Evolutionary conservation across 1,139 yeast species (phyloP).

Genomic region (Sugiyamaella pinicola): DNA sequence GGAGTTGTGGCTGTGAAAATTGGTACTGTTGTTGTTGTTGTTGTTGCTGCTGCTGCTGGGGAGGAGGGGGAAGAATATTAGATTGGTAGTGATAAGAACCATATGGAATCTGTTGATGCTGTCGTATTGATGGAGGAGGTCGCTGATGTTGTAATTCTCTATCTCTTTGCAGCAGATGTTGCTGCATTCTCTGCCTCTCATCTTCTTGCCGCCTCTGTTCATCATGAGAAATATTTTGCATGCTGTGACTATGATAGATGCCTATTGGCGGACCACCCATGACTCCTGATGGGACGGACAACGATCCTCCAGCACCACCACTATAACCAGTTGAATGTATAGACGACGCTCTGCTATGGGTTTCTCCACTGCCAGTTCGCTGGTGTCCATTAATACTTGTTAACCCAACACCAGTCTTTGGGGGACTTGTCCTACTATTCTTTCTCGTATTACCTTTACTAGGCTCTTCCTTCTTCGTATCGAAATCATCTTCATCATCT

Average conservation of each 20-base stretch:
- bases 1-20: conserved; percentile 1
- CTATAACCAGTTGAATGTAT: not conserved
- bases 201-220: conserved; percentile 5
- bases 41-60: not conserved
- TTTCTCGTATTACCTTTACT: conserved; percentile 5
- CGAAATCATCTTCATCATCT: conserved; percentile 34
- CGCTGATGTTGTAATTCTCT: conserved; percentile 25
- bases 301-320: not conserved
- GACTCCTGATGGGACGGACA: not conserved
- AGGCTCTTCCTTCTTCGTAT: conserved; percentile 29
- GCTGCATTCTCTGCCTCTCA: not conserved
- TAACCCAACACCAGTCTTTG: conserved; percentile 5
- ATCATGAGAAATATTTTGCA: conserved; percentile 4
- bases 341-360: conserved; percentile 11
- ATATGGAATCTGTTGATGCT: conserved; percentile 14
- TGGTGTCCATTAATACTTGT: conserved; percentile 9
- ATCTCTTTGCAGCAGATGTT: not conserved
- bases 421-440: conserved; percentile 10
- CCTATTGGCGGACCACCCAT: conserved; percentile 10
- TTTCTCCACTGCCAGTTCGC: conserved; percentile 2
- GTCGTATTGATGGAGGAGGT: conserved; percentile 21
- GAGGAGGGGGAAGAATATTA: conserved; percentile 2
- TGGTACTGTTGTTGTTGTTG: conserved; percentile 13
- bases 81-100: not conserved
- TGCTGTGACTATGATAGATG: conserved; percentile 10